Evolutionary conservation across 2,329 filamentous ascomycete genomes (phyloP), one percentile per base, ranked within the genome.

Genomic region (Paecilomyces dactylethromorphus): DNA sequence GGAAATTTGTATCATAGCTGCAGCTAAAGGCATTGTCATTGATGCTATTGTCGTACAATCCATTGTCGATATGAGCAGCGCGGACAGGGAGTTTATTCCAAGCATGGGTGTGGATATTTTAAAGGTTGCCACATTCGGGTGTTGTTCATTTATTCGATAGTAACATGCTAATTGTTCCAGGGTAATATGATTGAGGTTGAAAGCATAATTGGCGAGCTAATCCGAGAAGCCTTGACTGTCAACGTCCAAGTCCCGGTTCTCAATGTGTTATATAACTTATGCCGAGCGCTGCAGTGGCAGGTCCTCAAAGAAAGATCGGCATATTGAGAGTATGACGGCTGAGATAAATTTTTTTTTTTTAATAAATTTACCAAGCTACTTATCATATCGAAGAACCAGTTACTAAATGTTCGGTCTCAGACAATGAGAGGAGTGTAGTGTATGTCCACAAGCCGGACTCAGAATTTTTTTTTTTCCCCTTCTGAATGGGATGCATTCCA

Each of bases 161-260:
- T n/a, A n/a, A 49, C 26, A 54, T 35, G 32, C 8, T 24, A 24
- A 3, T 29, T 60, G 77, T n/a, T n/a, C n/a, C n/a, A n/a, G 78
- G 78, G 81, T 15, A 83, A 83, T 62, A 82, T 77, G 56, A 80
- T 82, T 59, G 83, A 86, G 67, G 77, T 79, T 54, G 82, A 85
- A 66, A 83, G 80, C 61, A 76, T 85, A 35, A 68, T 85, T 3
- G 82, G 82, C 1, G 83, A 85, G 70, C 81, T 82, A n/a, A 60
- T 85, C 53, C 71, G 79, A 2, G 82, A 82, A 63, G 83, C 78
- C 0, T 76, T 77, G 62, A 67, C 66, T 32, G 68, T 73, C 0
- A 81, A 81, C 1, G 81, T 85, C 8, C 39, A 64, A 3, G 66
- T 68, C 62, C 70, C 68, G 2, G 67, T 62, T 3, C 53, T 71